phyloP scores from a whole-genome alignment of 352 stramenopile species.

The Globisporangium nodosum region DNA sequence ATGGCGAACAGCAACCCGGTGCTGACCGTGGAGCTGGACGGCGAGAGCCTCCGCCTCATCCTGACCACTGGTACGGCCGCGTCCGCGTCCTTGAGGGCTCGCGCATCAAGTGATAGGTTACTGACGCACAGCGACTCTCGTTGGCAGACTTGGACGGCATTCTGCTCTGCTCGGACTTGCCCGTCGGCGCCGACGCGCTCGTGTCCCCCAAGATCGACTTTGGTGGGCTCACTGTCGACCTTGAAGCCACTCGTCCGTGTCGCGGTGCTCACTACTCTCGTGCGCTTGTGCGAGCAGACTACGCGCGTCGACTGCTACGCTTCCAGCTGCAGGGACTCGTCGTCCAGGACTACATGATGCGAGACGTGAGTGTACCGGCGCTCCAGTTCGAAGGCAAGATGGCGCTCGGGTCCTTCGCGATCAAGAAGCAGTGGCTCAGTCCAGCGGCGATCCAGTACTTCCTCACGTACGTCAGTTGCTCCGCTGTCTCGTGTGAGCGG shows the following conservation, averaged over 20 bases:
- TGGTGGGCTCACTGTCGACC: slow-evolving; percentile 13
- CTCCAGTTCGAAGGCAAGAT: slow-evolving; percentile 17
- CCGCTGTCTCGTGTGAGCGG: neutral
- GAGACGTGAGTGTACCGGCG: slow-evolving; percentile 23
- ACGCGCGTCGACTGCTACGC: slow-evolving; percentile 44
- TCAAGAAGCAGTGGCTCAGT: slow-evolving; percentile 36
- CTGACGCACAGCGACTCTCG: neutral
- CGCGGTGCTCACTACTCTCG: neutral
- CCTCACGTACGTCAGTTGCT: slow-evolving; percentile 17
- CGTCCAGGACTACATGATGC: slow-evolving; percentile 19
- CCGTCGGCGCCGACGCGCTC: neutral
- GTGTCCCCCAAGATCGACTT: slow-evolving; percentile 23
- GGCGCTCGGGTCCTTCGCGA: slow-evolving; percentile 33
- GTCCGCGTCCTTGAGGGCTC: neutral
- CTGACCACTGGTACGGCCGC: slow-evolving; percentile 28
- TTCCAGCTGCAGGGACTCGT: slow-evolving; percentile 35
- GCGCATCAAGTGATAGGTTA: neutral
- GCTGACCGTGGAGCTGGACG: slow-evolving; percentile 25
- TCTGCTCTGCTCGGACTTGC: slow-evolving; percentile 28
- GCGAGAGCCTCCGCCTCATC: slow-evolving; percentile 26
- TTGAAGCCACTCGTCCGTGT: neutral
- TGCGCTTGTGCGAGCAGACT: slow-evolving; percentile 22
- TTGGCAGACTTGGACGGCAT: slow-evolving; percentile 32
- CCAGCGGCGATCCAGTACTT: slow-evolving; percentile 45
- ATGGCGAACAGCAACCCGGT: slow-evolving; percentile 39